A percentile compares a stretch with the other conserved stretches of the same genome.
These are phyloP conservation scores for Micractinium sp. DNA, from an alignment of 139 green algal genomes.

Conservation along the genomic window DNA sequence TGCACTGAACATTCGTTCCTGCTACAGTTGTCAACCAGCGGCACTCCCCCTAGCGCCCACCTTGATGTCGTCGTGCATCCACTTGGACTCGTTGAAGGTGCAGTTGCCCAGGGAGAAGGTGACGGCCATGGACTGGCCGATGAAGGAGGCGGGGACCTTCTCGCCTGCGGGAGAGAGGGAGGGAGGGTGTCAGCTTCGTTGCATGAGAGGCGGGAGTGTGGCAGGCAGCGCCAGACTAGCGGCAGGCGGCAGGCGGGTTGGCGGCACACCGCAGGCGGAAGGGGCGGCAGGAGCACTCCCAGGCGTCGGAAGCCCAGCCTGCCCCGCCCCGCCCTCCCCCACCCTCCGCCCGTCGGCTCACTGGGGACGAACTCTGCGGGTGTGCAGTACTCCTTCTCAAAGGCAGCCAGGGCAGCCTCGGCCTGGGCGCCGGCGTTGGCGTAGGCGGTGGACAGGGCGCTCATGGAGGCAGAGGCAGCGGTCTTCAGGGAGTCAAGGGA, in stretches of 20 bases:
- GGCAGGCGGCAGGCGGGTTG: not conserved
- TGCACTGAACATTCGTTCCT: not conserved
- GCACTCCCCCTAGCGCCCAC: not conserved
- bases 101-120: conserved; percentile 37
- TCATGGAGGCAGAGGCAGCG: not conserved
- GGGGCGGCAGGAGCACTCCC: too few species aligned
- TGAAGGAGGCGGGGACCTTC: conserved; percentile 41
- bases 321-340: not conserved
- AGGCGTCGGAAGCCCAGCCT: not conserved
- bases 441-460: not conserved
- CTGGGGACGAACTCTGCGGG: conserved; percentile 27
- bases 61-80: not conserved
- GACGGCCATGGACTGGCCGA: conserved; percentile 16
- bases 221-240: not conserved
- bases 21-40: conserved; percentile 39
- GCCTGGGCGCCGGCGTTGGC: not conserved
- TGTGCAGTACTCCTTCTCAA: conserved; percentile 30
- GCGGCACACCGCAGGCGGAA: too few species aligned
- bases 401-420: conserved; percentile 22
- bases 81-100: conserved; percentile 33
- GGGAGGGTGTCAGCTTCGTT: not conserved
- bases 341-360: not conserved
- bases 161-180: not conserved
- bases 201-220: not conserved
- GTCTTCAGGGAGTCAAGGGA: not conserved